Base-by-base conservation (phyloP, 768 basidiomycete genomes). In the Trametes villosa region DNA sequence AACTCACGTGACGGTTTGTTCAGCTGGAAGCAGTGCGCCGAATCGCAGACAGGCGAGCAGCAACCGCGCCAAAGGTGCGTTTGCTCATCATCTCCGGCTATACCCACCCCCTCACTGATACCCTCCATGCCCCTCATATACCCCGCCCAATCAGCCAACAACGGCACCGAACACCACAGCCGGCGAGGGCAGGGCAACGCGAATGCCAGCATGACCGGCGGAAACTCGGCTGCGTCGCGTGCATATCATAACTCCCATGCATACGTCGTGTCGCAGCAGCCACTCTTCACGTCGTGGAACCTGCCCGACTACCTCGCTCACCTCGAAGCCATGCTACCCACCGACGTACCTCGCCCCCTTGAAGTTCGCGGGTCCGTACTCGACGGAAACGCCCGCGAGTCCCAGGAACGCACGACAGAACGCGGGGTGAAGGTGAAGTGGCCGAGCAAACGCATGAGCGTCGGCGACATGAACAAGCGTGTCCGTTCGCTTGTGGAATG, bases 381-480 rank as follows among this genome's bases (percentile, higher is more conserved):
- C 9, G 76, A 75, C 46, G 68, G 72, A 17, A 76, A 73, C 1
- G 75, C 81, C 40, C 79, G 81, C 38, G 86, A 84, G 52, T 83
- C 83, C 53, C 66, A 79, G n/a, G 87, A 88, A 56, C 78, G 80
- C 65, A 85, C 82, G 9, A 79, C 82, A 71, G 88, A 93, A 70
- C 79, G 91, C 47, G 91, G 91, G 9, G 90, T 92, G 15, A 89
- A 92, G 73, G 89, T 97, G 58, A 90, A 92, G 68, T 98, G 93
- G 89, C 96, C 96, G 1, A 86, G 86, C 65, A 95, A 96, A 76
- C 83, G 96, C 52, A 95, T 88, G 85, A 97, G 95, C 66, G 89
- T 96, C n/a, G 90, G 88, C 20, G 96, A 98, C 72, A 96, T 98
- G 94, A 92, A 94, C 74, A 97, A 97, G 77, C 87, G 96, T 26